Evolutionary conservation across 2,329 filamentous ascomycete species (phyloP).

Genomic region (Talaromyces sp.): DNA sequence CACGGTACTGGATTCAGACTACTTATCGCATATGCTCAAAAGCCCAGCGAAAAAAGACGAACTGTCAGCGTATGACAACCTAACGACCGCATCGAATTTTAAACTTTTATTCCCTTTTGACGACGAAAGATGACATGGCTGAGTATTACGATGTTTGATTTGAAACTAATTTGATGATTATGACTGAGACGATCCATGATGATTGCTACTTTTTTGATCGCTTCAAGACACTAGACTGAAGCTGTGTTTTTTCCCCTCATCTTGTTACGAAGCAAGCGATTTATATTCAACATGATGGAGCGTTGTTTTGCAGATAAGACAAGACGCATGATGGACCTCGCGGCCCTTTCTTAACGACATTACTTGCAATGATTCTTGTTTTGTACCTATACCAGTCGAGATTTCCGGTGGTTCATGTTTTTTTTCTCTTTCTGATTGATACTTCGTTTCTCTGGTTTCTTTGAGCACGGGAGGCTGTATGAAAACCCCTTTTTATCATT

Average conservation of each 20-base stretch:
- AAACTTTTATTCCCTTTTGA: not conserved
- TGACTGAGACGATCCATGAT: constrained; percentile 7
- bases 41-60: constrained; percentile 53
- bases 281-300: not conserved
- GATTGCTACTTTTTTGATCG: constrained; percentile 4
- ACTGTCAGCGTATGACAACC: constrained; percentile 38
- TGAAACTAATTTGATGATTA: constrained; percentile 2
- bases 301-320: not conserved
- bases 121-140: not conserved
- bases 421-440: not conserved
- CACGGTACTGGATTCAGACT: constrained; percentile 83
- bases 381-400: not conserved
- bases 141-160: not conserved
- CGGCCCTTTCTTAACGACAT: constrained; percentile 7
- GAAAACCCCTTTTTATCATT: not conserved
- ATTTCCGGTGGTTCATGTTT: not conserved
- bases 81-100: not conserved
- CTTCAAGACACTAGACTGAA: constrained; percentile 2
- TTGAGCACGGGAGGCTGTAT: not conserved
- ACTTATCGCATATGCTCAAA: constrained; percentile 85
- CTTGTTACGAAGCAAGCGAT: constrained; percentile 2
- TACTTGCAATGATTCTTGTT: constrained; percentile 4
- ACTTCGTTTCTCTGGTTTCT: not conserved
- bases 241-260: not conserved
- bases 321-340: constrained; percentile 16